Conservation (phyloP, 768 basidiomycete genomes). For the Amanita thiersii region DNA sequence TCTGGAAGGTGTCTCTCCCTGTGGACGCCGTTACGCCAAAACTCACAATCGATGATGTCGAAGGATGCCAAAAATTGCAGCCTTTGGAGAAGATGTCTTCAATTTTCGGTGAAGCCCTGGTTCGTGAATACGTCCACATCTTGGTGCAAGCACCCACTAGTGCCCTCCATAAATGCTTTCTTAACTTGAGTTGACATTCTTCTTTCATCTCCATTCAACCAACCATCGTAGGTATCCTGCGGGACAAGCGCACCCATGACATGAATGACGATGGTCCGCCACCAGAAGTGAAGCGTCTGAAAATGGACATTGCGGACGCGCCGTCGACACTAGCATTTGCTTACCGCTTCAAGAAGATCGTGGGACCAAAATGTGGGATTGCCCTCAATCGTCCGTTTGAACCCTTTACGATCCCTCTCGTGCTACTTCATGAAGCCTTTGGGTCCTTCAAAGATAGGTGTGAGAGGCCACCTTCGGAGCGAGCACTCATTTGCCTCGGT, state of each 20-base stretch:
- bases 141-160: too few relatives aligned
- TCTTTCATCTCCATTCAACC: constrained; percentile 1
- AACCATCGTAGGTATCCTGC: too few relatives aligned
- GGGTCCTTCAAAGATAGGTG: neutral
- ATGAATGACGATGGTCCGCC: too few relatives aligned
- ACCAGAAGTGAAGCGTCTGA: too few relatives aligned
- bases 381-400: constrained; percentile 3
- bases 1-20: constrained; percentile 10
- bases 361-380: too few relatives aligned
- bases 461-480: constrained; percentile 1
- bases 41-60: constrained; percentile 1
- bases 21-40: constrained; percentile 2
- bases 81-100: constrained; percentile 2
- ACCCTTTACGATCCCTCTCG: neutral
- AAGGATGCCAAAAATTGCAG: neutral
- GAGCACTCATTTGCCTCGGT: constrained; percentile 1
- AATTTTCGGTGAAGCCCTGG: constrained; percentile 1
- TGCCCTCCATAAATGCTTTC: constrained; percentile 4
- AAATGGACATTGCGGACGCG: too few relatives aligned
- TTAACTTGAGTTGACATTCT: constrained; percentile 2
- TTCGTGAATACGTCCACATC: neutral
- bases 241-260: too few relatives aligned
- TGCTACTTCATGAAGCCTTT: neutral
- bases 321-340: too few relatives aligned
- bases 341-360: too few relatives aligned